A percentile compares a stretch with the other conserved stretches of the same genome.
phyloP scores from a whole-genome alignment of 306 rosid species.

The Malus sylvestris region DNA sequence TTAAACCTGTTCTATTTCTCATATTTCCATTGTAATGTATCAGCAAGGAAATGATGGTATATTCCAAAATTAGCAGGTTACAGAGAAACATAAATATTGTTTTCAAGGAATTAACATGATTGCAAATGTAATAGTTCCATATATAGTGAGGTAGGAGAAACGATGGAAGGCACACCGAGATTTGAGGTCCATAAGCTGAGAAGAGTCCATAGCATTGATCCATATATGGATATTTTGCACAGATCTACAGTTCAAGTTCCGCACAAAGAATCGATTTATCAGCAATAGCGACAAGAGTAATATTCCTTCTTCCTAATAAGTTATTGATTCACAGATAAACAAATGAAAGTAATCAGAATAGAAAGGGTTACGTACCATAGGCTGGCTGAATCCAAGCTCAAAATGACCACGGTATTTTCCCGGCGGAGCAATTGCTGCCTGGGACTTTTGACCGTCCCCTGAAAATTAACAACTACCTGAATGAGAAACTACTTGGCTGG shows the following conservation, averaged over 20 bases:
- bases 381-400: slow-evolving; percentile 82
- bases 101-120: not conserved
- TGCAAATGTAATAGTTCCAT: not conserved
- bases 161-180: slow-evolving; percentile 48
- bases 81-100: not conserved
- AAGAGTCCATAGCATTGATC: slow-evolving; percentile 80
- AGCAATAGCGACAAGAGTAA: not conserved
- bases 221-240: slow-evolving; percentile 59
- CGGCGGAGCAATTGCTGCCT: slow-evolving; percentile 41
- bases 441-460: slow-evolving; percentile 48
- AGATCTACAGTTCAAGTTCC: slow-evolving; percentile 46
- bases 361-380: slow-evolving; percentile 40
- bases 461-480: slow-evolving; percentile 49
- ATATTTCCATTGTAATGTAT: not conserved
- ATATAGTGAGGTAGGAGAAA: slow-evolving; percentile 19
- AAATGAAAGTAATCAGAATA: not conserved
- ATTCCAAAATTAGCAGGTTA: not conserved
- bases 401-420: slow-evolving; percentile 42
- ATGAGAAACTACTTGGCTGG: slow-evolving; percentile 20
- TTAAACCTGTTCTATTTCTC: not conserved
- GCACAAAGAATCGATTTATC: not conserved
- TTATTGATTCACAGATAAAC: not conserved
- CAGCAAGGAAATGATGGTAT: not conserved
- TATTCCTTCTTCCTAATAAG: not conserved
- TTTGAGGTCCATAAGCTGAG: slow-evolving; percentile 70